Percentiles rank a stretch among this genome's conserved stretches.
phyloP scores from a whole-genome alignment of 225 moss, liverwort and hornwort genomes.

The Pseudisothecium myosuroides region DNA sequence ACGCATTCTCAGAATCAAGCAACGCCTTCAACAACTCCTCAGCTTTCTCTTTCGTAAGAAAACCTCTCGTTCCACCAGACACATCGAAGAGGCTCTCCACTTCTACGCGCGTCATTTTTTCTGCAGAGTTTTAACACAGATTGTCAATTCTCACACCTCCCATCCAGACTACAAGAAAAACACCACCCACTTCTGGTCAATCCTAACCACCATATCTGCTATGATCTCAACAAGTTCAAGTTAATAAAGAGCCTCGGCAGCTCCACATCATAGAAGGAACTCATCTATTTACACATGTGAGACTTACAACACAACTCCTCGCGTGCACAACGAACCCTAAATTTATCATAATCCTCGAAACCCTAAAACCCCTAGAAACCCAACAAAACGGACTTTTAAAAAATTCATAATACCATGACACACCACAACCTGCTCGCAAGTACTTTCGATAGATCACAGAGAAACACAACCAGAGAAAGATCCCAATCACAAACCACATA shows the following conservation, averaged over 20 bases:
- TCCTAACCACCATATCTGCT: neutral
- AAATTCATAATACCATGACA: neutral
- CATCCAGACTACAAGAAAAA: neutral
- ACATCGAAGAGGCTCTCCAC: constrained; percentile 47
- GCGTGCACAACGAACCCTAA: neutral
- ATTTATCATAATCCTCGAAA: neutral
- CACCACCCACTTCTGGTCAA: neutral
- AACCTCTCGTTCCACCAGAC: constrained; percentile 63
- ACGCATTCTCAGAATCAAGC: constrained; percentile 39
- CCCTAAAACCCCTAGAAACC: neutral
- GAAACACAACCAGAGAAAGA: constrained; percentile 27
- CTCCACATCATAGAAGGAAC: neutral
- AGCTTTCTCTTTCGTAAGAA: constrained; percentile 49
- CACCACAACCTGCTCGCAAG: constrained; percentile 11
- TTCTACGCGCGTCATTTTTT: constrained; percentile 7
- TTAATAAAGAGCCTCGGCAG: neutral
- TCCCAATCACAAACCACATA: constrained; percentile 29
- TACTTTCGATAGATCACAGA: constrained; percentile 2
- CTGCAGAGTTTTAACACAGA: neutral
- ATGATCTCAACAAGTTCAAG: neutral
- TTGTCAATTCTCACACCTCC: neutral
- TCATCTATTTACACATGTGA: neutral
- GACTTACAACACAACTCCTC: neutral
- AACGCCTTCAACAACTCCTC: constrained; percentile 49
- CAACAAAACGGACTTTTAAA: neutral